Conservation (phyloP, 164 flowering plant genomes). For the Dillenia turbinata region DNA sequence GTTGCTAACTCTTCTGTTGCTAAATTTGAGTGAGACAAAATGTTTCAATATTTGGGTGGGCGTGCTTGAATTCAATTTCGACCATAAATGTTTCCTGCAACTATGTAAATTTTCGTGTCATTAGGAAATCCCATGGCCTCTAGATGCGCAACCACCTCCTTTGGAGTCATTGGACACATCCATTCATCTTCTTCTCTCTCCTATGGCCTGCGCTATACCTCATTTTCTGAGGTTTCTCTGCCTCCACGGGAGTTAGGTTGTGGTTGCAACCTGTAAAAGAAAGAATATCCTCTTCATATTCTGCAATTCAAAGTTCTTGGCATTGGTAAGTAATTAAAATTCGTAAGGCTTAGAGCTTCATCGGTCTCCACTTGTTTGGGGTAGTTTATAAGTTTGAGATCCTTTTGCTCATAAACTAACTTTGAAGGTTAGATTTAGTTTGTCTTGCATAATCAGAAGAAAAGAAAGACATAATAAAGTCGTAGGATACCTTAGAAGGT, state of each 20-base stretch:
- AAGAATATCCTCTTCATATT: slow-evolving; percentile 59
- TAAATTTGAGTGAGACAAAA: slow-evolving; percentile 27
- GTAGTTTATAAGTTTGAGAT: no score
- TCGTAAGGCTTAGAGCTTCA: not conserved
- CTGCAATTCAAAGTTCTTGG: slow-evolving; percentile 16
- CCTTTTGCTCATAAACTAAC: no score
- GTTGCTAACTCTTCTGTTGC: slow-evolving; percentile 38
- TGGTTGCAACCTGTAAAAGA: slow-evolving; percentile 59
- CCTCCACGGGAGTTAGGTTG: slow-evolving; percentile 32
- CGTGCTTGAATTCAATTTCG: slow-evolving; percentile 25
- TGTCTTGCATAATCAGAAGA: slow-evolving; percentile 8
- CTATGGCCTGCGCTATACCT: slow-evolving; percentile 31
- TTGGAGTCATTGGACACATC: slow-evolving; percentile 52
- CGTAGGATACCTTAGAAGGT: slow-evolving; percentile 33
- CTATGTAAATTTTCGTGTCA: slow-evolving; percentile 39
- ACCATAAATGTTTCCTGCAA: slow-evolving; percentile 50
- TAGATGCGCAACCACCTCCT: slow-evolving; percentile 43
- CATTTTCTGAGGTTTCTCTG: slow-evolving; percentile 25
- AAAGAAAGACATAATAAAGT: slow-evolving; percentile 3
- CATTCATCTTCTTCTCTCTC: slow-evolving; percentile 40
- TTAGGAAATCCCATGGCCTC: slow-evolving; percentile 45
- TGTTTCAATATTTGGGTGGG: slow-evolving; percentile 29
- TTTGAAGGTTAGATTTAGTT: slow-evolving; percentile 6
- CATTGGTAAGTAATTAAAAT: not conserved
- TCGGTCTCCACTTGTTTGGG: not conserved